Evolutionary conservation across 257 asterid genomes (phyloP).

Genomic region (Gardenia jasminoides): DNA sequence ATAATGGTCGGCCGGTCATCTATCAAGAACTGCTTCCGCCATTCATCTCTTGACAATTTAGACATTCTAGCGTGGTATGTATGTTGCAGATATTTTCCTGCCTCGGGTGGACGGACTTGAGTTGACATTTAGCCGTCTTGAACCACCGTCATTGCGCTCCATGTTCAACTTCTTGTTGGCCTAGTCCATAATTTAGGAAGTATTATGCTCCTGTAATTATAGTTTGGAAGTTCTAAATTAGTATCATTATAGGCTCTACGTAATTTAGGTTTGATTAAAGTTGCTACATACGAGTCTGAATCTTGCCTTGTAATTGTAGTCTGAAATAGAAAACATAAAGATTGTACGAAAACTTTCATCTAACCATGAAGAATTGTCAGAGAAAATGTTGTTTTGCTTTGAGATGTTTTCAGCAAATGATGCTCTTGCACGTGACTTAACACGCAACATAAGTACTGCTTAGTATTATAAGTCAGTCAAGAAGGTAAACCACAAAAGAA

Average conservation of each 20-base stretch:
- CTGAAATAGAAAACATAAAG: neutral
- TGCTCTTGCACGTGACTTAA: too few relatives aligned
- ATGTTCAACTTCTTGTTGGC: neutral
- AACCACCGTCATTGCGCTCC: neutral
- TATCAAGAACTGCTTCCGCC: neutral
- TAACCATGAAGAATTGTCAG: too few relatives aligned
- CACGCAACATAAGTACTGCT: neutral
- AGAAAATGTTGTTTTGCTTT: neutral
- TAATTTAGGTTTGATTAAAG: neutral
- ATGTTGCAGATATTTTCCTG: neutral
- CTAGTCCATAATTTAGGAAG: too few relatives aligned
- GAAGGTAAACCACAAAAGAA: neutral
- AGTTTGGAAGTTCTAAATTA: neutral
- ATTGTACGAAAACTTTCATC: neutral
- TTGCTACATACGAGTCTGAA: neutral
- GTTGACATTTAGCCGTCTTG: neutral
- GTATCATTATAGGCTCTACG: neutral
- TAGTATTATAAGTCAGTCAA: too few relatives aligned
- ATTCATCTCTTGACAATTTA: neutral
- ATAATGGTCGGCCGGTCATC: neutral
- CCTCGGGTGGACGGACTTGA: neutral
- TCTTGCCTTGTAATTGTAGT: neutral
- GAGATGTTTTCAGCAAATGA: too few relatives aligned
- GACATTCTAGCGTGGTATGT: neutral
- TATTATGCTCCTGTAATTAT: too few relatives aligned